Evolutionary conservation across 352 stramenopile species (phyloP), one percentile per base, ranked within the genome.

Genomic region (Phytophthora rubi): DNA sequence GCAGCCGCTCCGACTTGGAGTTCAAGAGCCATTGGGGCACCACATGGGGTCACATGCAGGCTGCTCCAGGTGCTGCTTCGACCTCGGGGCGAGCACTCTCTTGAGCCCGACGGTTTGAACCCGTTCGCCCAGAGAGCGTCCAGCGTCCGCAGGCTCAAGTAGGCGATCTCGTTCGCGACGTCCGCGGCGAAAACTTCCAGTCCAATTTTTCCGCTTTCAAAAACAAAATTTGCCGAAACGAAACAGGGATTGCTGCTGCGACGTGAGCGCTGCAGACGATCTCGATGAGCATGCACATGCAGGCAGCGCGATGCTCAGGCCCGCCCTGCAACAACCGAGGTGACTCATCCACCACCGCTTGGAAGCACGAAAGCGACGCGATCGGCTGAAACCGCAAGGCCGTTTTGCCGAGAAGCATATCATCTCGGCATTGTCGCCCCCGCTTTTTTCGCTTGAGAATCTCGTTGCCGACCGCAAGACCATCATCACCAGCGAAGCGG

Each of bases 91-190:
- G 53, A 39, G 21, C n/a, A 18, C 18, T 33, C 33, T 32, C 59
- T 39, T 26, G 48, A 47, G 28, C 47, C 60, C 39, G 26, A 35
- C 23, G 47, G 55, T 33, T 63, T 55, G 65, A 57, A 68, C 58
- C 53, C 44, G 21, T 32, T 48, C 18, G 52, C 28, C 60, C 49
- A 73, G 56, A 70, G 67, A 67, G 68, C 56, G 68, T 64, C 51
- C 68, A 71, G 18, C 37, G 5, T 30, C 23, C 57, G 32, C 13
- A 52, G 30, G 47, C 59, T 59, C 51, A 26, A 30, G 59, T 12
- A 26, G 39, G 23, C 47, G 44, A 39, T 62, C 53, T 62, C 63
- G 45, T 70, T 70, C 63, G 63, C 63, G 63, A 68, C 60, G 53
- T 59, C 60, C 51, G 33, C 44, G 23, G 30, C 52, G 10, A 28